Evolutionary conservation across 2,329 filamentous ascomycete genomes (phyloP), one percentile per base, ranked within the genome.

Genomic region (Cucurbitaria berberidis): DNA sequence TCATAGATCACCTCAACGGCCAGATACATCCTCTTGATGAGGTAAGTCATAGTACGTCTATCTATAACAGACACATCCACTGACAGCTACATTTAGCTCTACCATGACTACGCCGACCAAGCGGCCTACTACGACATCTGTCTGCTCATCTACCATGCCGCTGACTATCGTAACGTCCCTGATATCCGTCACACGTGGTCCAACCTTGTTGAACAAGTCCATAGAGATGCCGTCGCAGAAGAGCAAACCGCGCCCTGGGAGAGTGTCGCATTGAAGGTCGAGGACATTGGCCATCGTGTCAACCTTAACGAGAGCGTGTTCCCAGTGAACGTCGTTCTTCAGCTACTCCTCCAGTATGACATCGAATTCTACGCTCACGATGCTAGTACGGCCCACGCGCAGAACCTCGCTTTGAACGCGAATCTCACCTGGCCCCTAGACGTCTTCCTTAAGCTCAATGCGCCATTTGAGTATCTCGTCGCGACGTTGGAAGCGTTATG

Each of bases 41-140:
- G 63, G 91, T 95, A 83, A 79, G 87, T 81, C 55, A 32, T 13
- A 13, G 35, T 6, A 15, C 11, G 16, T 9, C 26, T 41, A 40
- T 26, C 29, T 38, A 15, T 47, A 57, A 24, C 15, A 6, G 22
- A 24, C 19, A 22, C 11, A 71, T 63, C 51, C 38, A 42, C 58
- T 72, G 59, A 70, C 59, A 19, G 16, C 22, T 42, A 30, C 40
- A 21, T 24, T 3, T 68, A 96, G 87, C 86, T 99, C n/a, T 99
- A 91, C 78, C 96, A 98, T 72, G 81, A 86, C 59, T 99, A 92
- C 67, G 91, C 93, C 49, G 93, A 97, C 69, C 88, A 91, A 68
- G 95, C 91, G 2, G 89, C 87, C 44, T 99, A 99, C 81, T 93
- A 92, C 77, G 95, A 98, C 72, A 84, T 99, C 45, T 96, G 91